These are phyloP conservation scores for Fusarium domesticum DNA, from an alignment of 2,329 filamentous ascomycete genomes.

Conservation along the genomic window DNA sequence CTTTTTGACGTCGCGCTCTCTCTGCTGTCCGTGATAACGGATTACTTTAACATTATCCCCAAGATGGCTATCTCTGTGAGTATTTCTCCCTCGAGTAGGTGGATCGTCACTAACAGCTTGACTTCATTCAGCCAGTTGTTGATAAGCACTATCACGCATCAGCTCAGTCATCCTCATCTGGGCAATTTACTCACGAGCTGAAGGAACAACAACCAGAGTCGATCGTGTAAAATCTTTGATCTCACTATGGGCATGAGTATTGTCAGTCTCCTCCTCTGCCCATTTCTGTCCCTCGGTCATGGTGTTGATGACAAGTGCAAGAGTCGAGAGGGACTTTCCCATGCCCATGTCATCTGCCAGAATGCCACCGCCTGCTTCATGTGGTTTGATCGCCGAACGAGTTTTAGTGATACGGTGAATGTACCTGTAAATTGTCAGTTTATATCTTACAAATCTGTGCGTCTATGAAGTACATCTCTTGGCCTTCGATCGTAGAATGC, in stretches of 20 bases:
- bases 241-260: constrained; percentile 8
- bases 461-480: constrained; percentile 22
- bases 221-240: constrained; percentile 31
- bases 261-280: constrained; percentile 27
- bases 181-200: constrained; percentile 35
- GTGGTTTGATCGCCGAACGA: constrained; percentile 26
- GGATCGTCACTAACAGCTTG: constrained; percentile 26
- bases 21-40: constrained; percentile 38
- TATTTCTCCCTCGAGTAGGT: neutral
- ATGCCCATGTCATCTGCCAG: constrained; percentile 61
- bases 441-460: neutral
- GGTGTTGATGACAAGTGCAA: constrained; percentile 47
- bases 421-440: constrained; percentile 25
- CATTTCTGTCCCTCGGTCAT: constrained; percentile 36
- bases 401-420: constrained; percentile 40
- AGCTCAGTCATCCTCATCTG: neutral
- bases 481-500: constrained; percentile 22
- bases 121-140: constrained; percentile 42
- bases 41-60: constrained; percentile 27
- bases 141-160: constrained; percentile 34
- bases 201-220: constrained; percentile 46
- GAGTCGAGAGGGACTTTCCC: constrained; percentile 54
- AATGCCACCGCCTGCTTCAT: constrained; percentile 45
- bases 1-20: constrained; percentile 22
- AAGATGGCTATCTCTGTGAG: constrained; percentile 32